Evolutionary conservation across 2,329 filamentous ascomycete species (phyloP).

Genomic region (Pyricularia sp.): DNA sequence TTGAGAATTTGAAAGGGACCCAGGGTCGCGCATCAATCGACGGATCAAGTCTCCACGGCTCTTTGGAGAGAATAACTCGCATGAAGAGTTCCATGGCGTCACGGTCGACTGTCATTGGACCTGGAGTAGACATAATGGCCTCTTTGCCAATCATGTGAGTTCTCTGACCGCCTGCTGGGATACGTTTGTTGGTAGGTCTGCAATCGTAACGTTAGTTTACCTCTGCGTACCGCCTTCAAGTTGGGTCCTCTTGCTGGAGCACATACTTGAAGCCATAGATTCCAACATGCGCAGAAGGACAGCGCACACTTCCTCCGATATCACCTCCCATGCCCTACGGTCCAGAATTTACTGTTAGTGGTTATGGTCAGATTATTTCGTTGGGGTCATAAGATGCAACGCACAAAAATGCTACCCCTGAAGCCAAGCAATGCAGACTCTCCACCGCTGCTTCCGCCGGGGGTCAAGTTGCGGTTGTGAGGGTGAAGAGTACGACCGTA

Average conservation of each 20-base stretch:
- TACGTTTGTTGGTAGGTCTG: constrained; percentile 22
- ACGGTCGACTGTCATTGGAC: constrained; percentile 24
- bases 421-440: constrained; percentile 55
- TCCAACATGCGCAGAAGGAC: constrained; percentile 20
- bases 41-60: constrained; percentile 49
- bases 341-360: not conserved
- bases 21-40: constrained; percentile 51
- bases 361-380: not conserved
- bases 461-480: constrained; percentile 45
- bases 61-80: constrained; percentile 35
- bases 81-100: constrained; percentile 40
- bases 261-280: constrained; percentile 24
- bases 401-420: constrained; percentile 39
- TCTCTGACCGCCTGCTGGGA: constrained; percentile 17
- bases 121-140: constrained; percentile 20
- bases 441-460: constrained; percentile 58
- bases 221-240: not conserved
- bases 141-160: constrained; percentile 24
- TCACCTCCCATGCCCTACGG: constrained; percentile 20
- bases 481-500: constrained; percentile 57
- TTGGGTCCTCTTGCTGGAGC: not conserved
- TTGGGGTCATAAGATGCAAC: constrained; percentile 13
- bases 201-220: constrained; percentile 1
- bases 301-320: constrained; percentile 24
- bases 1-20: constrained; percentile 19